Evolutionary conservation across 2,329 filamentous ascomycete species (phyloP), one percentile per base, ranked within the genome.

Genomic region (Phaeophleospora eucalypticola): DNA sequence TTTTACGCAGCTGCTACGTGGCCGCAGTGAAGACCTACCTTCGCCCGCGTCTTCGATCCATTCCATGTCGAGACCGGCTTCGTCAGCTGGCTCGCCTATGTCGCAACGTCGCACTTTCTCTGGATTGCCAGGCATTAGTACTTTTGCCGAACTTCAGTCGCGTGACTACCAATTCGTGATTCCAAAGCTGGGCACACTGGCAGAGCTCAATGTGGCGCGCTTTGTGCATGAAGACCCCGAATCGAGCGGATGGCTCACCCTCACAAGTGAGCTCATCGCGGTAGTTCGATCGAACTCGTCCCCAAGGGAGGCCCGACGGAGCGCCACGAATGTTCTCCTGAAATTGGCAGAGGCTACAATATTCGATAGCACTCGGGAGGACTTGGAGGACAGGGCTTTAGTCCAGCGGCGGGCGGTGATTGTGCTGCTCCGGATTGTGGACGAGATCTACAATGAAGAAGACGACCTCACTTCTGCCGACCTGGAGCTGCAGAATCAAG

Each of bases 211-310:
- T 37, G 64, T 73, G 36, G 58, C 62, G 41, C 80, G 93, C 34
- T 72, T 98, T 7, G 76, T 89, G 9, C 76, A 78, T 8, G 82
- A 84, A 49, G 70, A 81, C 1, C 81, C 85, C 0, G 72, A 80
- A 2, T 75, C 79, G 8, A 89, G 83, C 42, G 89, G 90, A 2
- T 98, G 91, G 93, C 68, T 76, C 10, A 71, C 81, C 3, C 69
- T 97, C 24, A 80, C 77, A 2, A 66, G 71, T 20, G 74, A 77
- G 43, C 65, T 84, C 3, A 72, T 78, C 19, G 65, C 66, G 2
- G 71, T 78, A n/a, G 68, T 72, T 9, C 65, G 66, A 10, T 65
- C 69, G 15, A 51, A 61, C 14, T 59, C 59, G 6, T 66, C 70
- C 36, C 66, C 69, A 14, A 62, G 66, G 19, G 65, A 71, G 16